These are phyloP conservation scores for Geoglossum cookeanum DNA, from an alignment of 2,329 filamentous ascomycete species.

Conservation along the genomic window DNA sequence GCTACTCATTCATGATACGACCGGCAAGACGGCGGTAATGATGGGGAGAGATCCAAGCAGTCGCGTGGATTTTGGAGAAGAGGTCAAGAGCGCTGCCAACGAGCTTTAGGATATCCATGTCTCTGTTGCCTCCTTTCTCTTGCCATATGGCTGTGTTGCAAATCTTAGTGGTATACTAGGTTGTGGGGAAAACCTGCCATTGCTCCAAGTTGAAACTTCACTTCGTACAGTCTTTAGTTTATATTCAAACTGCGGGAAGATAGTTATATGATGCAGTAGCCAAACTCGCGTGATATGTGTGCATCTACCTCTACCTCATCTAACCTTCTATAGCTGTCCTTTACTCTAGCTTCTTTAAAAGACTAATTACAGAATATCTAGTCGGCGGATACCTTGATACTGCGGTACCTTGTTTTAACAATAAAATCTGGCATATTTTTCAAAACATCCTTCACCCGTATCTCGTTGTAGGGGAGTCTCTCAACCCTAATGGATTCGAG, in stretches of 20 bases:
- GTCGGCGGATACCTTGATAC: background rate
- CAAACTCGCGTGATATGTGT: background rate
- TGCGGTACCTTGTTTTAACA: background rate
- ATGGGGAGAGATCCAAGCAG: conserved; percentile 5
- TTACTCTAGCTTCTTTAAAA: background rate
- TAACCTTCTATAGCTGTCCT: background rate
- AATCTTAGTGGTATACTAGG: background rate
- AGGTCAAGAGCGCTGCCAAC: background rate
- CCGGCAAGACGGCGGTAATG: conserved; percentile 9
- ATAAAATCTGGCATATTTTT: conserved; percentile 6
- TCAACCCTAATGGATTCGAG: conserved; percentile 34
- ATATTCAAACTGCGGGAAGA: no score
- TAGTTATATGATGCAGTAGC: background rate
- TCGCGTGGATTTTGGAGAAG: background rate
- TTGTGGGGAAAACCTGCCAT: background rate
- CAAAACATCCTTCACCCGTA: conserved; percentile 12
- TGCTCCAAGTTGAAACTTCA: background rate
- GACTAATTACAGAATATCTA: background rate
- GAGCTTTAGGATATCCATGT: background rate
- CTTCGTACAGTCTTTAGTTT: background rate
- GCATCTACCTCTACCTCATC: no score
- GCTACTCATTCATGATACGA: conserved; percentile 11
- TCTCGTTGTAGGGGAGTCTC: conserved; percentile 27
- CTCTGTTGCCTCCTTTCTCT: background rate
- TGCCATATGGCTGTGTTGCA: no score